These are phyloP conservation scores for Lachnellula hyalina DNA, from an alignment of 2,329 filamentous ascomycete species.

Conservation along the genomic window DNA sequence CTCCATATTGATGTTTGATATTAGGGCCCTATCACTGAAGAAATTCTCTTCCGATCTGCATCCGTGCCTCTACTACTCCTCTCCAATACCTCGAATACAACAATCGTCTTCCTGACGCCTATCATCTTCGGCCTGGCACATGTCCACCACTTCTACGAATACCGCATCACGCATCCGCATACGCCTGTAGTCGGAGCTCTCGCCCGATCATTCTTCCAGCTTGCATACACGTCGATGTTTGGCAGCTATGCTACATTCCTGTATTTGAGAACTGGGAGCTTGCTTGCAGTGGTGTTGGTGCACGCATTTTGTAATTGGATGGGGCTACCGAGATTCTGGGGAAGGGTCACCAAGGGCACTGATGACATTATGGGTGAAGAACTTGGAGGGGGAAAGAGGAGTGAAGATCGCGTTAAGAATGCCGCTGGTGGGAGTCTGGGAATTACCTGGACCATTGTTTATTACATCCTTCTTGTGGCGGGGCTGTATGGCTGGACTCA, in stretches of 20 bases:
- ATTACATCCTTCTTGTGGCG: slow-evolving; percentile 70
- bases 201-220: slow-evolving; percentile 72
- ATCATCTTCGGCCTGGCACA: slow-evolving; percentile 91
- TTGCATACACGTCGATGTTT: slow-evolving; percentile 87
- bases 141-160: slow-evolving; percentile 94
- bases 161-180: slow-evolving; percentile 71
- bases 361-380: slow-evolving; percentile 21
- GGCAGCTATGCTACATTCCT: slow-evolving; percentile 90
- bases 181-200: slow-evolving; percentile 59
- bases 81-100: slow-evolving; percentile 44
- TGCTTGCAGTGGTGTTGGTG: slow-evolving; percentile 68
- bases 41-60: slow-evolving; percentile 86
- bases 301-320: slow-evolving; percentile 92
- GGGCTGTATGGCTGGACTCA: slow-evolving; percentile 69
- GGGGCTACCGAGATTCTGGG: slow-evolving; percentile 83
- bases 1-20: slow-evolving; percentile 1
- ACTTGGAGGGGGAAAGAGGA: slow-evolving; percentile 35
- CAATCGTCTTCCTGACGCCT: slow-evolving; percentile 75
- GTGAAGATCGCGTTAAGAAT: slow-evolving; percentile 30
- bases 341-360: slow-evolving; percentile 53
- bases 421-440: slow-evolving; percentile 31
- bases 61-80: slow-evolving; percentile 78
- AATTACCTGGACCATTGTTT: slow-evolving; percentile 65
- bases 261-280: slow-evolving; percentile 76
- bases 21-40: slow-evolving; percentile 82